A percentile compares a stretch with the other conserved stretches of the same genome.
Conservation (phyloP, 257 asterid genomes). For the Linderniella brevidens region DNA sequence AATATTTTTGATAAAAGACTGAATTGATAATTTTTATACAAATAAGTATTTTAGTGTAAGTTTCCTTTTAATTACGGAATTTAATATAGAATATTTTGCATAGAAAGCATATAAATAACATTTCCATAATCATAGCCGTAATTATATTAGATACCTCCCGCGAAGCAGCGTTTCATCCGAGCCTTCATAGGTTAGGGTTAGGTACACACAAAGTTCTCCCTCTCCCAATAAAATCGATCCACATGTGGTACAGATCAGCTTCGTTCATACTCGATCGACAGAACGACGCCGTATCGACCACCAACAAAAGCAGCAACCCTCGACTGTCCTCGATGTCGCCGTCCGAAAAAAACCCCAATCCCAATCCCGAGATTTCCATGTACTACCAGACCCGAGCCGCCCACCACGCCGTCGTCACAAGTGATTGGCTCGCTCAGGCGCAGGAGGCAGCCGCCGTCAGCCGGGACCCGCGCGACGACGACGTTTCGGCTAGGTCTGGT, state of each 20-base stretch:
- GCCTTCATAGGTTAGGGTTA: too few species aligned
- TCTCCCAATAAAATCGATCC: neutral
- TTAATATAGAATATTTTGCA: too few species aligned
- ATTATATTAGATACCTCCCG: too few species aligned
- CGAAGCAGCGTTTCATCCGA: too few species aligned
- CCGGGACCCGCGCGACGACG: conserved; percentile 19
- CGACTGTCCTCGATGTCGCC: conserved; percentile 17
- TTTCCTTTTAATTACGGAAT: too few species aligned
- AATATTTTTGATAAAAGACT: too few species aligned
- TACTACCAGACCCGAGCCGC: conserved; percentile 84
- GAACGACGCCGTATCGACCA: conserved; percentile 10
- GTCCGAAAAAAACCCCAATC: conserved; percentile 33
- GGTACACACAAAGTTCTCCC: too few species aligned
- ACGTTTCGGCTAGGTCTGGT: conserved; percentile 15
- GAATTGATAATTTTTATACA: too few species aligned
- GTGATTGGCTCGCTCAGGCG: conserved; percentile 91
- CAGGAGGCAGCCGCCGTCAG: conserved; percentile 44
- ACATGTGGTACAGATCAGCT: conserved; percentile 18
- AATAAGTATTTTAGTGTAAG: too few species aligned
- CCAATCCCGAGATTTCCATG: conserved; percentile 41
- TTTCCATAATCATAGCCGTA: too few species aligned
- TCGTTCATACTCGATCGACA: conserved; percentile 14
- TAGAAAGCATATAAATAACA: too few species aligned
- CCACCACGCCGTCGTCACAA: conserved; percentile 80
- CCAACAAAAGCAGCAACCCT: conserved; percentile 5